Evolutionary conservation across 73 alveolate genomes (phyloP), one percentile per base, ranked within the genome.

Genomic region (Halteria grandinella): DNA sequence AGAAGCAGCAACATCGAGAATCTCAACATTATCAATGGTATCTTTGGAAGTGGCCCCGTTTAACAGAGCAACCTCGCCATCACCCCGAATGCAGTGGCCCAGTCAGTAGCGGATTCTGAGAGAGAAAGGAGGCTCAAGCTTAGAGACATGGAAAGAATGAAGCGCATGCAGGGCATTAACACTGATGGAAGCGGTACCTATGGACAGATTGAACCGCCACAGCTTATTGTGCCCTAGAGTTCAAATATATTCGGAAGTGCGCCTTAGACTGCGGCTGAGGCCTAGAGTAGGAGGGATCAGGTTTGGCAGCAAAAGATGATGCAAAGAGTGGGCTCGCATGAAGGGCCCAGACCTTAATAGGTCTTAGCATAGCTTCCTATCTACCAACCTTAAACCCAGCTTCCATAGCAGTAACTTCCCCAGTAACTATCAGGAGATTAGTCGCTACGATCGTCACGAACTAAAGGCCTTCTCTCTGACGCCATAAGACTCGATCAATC

Each of bases 121-220:
- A 62, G 78, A 62, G 78, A 62, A 41, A 36, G 60, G 20, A 62
- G 78, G 41, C 43, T 62, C 28, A 62, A 62, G 25, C 45, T 62
- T 3, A 62, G 78, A 62, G 78, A 62, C 17, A 40, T 62, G 62
- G 78, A 62, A 41, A 36, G 60, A 21, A 10, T 39, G 62, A 62
- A 62, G 24, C 18, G 63, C 1, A 20, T 15, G 25, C 47, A 62
- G 44, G 78, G 78, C 1, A 5, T 62, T 10, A 41, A 52, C 21
- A n/a, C n/a, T n/a, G n/a, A n/a, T n/a, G n/a, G n/a, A n/a, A 60
- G 78, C 11, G 78, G 78, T 4, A 52, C 36, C 24, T 62, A 62
- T 39, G 78, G 78, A 1, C 21, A 62, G 41, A 36, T 62, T 41
- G 4, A 39, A 4, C 39, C 28, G 28, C 34, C 6, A 12, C 75